These are phyloP conservation scores for Trichomonas gallinae DNA, from an alignment of 208 protist genomes.

Conservation along the genomic window DNA sequence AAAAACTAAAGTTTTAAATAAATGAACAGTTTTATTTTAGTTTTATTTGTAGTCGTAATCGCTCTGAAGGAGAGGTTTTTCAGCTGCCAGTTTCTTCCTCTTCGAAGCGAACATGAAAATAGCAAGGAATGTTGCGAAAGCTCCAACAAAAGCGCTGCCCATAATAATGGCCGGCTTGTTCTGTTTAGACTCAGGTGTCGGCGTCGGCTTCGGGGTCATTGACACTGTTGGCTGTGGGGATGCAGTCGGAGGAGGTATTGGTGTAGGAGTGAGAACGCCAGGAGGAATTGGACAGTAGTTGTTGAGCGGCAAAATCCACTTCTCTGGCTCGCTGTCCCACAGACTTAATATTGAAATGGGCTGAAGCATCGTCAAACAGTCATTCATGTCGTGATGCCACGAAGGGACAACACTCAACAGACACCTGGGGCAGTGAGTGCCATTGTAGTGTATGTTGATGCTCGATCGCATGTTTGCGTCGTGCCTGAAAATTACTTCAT, in stretches of 20 bases:
- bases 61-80: no score
- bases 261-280: background rate
- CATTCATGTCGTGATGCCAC: background rate
- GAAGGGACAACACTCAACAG: background rate
- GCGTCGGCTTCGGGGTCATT: background rate
- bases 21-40: no score
- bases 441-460: background rate
- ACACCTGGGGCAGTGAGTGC: background rate
- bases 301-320: background rate
- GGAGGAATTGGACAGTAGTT: background rate
- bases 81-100: no score
- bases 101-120: no score
- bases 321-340: background rate
- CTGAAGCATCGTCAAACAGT: background rate
- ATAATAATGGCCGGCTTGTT: background rate
- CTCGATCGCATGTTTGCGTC: no score
- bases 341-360: background rate
- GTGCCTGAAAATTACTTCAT: background rate
- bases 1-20: no score
- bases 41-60: no score
- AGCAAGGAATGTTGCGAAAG: background rate
- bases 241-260: background rate
- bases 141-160: background rate
- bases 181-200: background rate
- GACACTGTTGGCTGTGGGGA: background rate